phyloP scores from a whole-genome alignment of 164 flowering plant species.

The Houttuynia cordata region DNA sequence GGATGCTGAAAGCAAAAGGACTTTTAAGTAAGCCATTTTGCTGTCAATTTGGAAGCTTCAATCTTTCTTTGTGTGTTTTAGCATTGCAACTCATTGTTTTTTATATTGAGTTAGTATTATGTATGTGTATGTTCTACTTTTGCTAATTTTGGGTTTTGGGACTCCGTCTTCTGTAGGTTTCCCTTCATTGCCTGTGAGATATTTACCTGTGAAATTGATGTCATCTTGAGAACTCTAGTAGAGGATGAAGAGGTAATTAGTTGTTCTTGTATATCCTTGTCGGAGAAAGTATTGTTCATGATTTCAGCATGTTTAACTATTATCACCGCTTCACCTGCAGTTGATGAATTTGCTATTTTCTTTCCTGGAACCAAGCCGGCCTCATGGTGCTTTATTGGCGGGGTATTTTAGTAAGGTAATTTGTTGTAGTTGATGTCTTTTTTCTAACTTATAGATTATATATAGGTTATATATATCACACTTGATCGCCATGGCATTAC shows the following conservation, averaged over 20 bases:
- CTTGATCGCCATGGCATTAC: too few relatives aligned
- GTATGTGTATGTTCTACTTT: background rate
- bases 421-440: background rate
- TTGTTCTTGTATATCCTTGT: background rate
- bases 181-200: slow-evolving; percentile 94
- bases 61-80: too few relatives aligned
- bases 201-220: slow-evolving; percentile 94
- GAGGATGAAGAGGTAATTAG: slow-evolving; percentile 85
- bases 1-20: slow-evolving; percentile 74
- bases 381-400: slow-evolving; percentile 77
- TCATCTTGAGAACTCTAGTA: slow-evolving; percentile 77
- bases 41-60: background rate
- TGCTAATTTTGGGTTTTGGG: background rate
- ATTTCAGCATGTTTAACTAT: slow-evolving; percentile 1
- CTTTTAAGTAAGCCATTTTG: slow-evolving; percentile 52
- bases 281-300: background rate
- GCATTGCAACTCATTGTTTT: slow-evolving; percentile 1
- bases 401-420: slow-evolving; percentile 93
- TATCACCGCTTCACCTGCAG: slow-evolving; percentile 31
- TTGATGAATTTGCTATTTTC: slow-evolving; percentile 88
- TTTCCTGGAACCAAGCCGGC: slow-evolving; percentile 79
- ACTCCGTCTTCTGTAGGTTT: slow-evolving; percentile 41
- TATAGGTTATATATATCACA: too few relatives aligned
- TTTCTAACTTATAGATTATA: background rate
- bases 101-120: background rate